These are phyloP conservation scores for Gossypium longicalyx DNA, from an alignment of 345 rosid genomes.

Conservation along the genomic window DNA sequence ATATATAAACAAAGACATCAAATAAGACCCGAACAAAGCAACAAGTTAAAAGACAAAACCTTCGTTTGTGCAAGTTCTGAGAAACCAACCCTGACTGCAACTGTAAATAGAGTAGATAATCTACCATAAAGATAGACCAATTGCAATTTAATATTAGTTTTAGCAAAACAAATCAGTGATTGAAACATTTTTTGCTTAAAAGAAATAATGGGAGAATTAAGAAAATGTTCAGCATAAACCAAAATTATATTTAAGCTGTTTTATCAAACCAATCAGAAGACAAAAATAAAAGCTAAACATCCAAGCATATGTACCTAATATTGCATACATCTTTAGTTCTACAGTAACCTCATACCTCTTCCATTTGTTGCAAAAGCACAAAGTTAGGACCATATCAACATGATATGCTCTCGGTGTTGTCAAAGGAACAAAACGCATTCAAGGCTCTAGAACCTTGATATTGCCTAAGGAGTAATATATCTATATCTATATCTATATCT, in stretches of 20 bases:
- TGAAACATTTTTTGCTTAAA: not conserved
- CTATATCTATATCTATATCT: too few species aligned
- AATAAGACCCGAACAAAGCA: too few species aligned
- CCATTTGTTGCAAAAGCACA: not conserved
- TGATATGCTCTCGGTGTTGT: not conserved
- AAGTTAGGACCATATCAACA: not conserved
- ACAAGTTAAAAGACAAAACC: too few species aligned
- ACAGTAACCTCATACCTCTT: not conserved
- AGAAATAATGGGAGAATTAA: not conserved
- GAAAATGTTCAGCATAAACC: not conserved
- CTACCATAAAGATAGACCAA: conserved; percentile 39
- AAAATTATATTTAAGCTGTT: not conserved
- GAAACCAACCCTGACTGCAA: conserved; percentile 97
- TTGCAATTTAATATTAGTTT: conserved; percentile 6
- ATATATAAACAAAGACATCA: too few species aligned
- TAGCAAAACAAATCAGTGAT: not conserved
- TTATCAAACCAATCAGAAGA: not conserved
- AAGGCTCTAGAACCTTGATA: too few species aligned
- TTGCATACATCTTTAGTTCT: not conserved
- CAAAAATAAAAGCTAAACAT: not conserved
- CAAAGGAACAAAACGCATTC: too few species aligned
- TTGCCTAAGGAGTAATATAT: too few species aligned
- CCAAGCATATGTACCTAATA: not conserved
- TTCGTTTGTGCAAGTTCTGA: conserved; percentile 86
- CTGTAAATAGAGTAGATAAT: conserved; percentile 84